Base-by-base conservation (phyloP, 768 basidiomycete genomes). In the Panaeolus papilionaceus region DNA sequence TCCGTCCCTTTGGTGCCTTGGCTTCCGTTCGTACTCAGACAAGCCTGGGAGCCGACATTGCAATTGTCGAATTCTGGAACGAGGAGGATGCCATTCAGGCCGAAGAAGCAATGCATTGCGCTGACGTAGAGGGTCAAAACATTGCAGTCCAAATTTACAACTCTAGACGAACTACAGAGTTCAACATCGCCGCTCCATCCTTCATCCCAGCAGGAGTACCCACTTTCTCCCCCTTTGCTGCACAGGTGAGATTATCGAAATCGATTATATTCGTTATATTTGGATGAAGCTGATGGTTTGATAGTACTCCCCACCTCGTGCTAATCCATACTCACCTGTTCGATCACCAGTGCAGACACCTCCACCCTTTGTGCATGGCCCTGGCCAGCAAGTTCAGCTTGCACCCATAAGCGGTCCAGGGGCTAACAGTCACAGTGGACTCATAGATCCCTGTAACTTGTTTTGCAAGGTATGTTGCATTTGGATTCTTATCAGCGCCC, bases 361-460 rank as follows among this genome's bases (percentile, higher is more conserved):
- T 23, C 78, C 85, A 14, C 78, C 83, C 2, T 95, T 95, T 73
- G 83, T 93, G 8, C 93, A 94, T 76, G 94, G 94, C 10, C 94
- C 94, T 11, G 94, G 94, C 3, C 94, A 96, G 75, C 94, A 95
- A 76, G 93, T 95, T 39, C 93, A 96, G 76, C 84, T 90, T 8
- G 93, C 94, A 1, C 94, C 94, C 14, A 63, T 86, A 61, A 69
- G 71, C 20, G 93, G 93, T 3, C 93, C 92, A 44, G 92, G 93
- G n/a, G 89, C 92, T 40, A 87, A 71, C 64, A 94, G 92, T 73
- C 92, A 94, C 74, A 94, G 92, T 70, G 94, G 94, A 20, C 83
- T 96, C 33, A 94, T 95, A 68, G 94, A 95, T 77, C 94, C 94
- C 0, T 95, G 93, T 83, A 95, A 95, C 75, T 79, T 95, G 61